Evolutionary conservation across 768 basidiomycete genomes (phyloP), one percentile per base, ranked within the genome.

Genomic region (Lyophyllum shimeji): DNA sequence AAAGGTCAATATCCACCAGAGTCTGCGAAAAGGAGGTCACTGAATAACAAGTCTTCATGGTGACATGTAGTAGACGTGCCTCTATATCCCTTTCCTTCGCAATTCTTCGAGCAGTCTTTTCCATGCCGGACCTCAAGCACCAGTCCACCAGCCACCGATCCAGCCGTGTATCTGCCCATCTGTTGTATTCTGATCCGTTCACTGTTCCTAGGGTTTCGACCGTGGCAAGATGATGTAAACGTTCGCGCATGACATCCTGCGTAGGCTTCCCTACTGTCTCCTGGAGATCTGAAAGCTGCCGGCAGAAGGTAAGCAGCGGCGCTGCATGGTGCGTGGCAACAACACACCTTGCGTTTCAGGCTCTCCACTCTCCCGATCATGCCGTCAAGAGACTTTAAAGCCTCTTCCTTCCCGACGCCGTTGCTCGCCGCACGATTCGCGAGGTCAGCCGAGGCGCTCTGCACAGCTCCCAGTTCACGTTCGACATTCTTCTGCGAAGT

Each of bases 101-200:
- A 45, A 98, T 81, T 60, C 78, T 78, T 63, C 78, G 77, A 1
- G 97, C 95, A 1, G 93, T 87, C 62, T 82, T 79, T 60, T 87
- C 83, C 63, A 87, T 87, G 29, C 90, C 93, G 34, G 79, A 83
- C 52, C 95, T 79, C 45, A 98, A 75, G 33, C 88, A 82, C 89
- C 96, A 96, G 67, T 99, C 97, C 2, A 96, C 89, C 31, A 98
- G 77, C 87, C 93, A 96, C 59, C 95, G 76, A 66, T 94, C 89
- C 12, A 98, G 74, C 48, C 93, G 77, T 43, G 78, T 85, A 64
- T 91, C 86, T 7, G 88, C 84, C 92, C 92, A 96, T 29, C 84
- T 78, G 20, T 78, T 76, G 70, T 86, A 90, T 48, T 86, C 85
- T 3, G 82, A 76, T 49, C 78, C 76, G 48, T 70, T 80, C 4